phyloP scores from a whole-genome alignment of 1,284 basidiomycete genomes.

The Irpex sp. region DNA sequence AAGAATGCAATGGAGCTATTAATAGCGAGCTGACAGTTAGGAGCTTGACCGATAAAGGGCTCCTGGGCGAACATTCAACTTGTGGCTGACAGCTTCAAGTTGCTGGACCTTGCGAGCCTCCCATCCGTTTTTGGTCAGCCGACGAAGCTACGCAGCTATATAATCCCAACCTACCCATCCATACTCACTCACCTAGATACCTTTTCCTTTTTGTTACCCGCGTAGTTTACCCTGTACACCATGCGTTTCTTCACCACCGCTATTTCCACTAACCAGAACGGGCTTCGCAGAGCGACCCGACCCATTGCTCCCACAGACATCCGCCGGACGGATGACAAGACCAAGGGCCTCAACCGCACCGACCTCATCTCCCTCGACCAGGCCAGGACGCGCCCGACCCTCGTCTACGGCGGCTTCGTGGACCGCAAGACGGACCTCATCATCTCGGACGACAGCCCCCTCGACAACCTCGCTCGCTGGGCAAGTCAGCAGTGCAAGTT shows the following conservation, averaged over 20 bases:
- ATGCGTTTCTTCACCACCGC: neutral
- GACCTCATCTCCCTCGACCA: neutral
- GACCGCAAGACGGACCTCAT: neutral
- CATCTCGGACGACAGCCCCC: neutral
- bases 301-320: neutral
- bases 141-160: neutral
- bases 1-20: neutral
- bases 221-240: neutral
- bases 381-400: neutral
- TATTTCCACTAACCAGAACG: neutral
- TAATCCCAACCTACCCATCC: neutral
- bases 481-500: neutral
- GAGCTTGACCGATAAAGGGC: no score
- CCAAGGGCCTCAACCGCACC: neutral
- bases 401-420: constrained; percentile 2
- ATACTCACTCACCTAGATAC: neutral
- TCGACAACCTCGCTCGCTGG: constrained; percentile 1
- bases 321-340: neutral
- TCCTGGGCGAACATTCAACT: no score
- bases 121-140: neutral
- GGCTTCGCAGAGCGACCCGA: neutral
- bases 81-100: no score
- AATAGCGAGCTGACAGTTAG: neutral
- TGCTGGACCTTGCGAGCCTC: neutral
- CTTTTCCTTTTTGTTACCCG: neutral